phyloP scores from a whole-genome alignment of 108 stramenopile genomes.

The Seminavis robusta region DNA sequence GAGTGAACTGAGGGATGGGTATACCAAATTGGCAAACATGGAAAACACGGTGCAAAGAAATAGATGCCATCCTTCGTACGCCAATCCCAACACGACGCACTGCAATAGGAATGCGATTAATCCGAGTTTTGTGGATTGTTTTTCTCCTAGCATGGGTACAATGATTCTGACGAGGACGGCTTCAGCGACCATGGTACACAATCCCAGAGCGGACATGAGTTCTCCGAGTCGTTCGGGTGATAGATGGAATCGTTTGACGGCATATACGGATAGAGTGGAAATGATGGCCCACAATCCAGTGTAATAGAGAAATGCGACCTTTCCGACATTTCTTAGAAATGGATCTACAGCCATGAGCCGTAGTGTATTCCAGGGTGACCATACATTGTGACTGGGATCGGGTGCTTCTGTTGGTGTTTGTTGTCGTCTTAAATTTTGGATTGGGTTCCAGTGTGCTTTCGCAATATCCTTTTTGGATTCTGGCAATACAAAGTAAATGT shows the following conservation, averaged over 20 bases:
- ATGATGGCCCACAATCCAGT: constrained; percentile 93
- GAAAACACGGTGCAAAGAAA: constrained; percentile 83
- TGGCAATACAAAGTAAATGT: constrained; percentile 74
- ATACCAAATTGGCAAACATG: constrained; percentile 88
- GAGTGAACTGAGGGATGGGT: constrained; percentile 84
- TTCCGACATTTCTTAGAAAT: constrained; percentile 74
- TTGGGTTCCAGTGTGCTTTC: no score
- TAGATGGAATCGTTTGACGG: constrained; percentile 78
- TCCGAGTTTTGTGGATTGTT: constrained; percentile 72
- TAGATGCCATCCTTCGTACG: constrained; percentile 69
- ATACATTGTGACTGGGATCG: constrained; percentile 16
- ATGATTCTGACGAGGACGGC: constrained; percentile 85
- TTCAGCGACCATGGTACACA: constrained; percentile 93
- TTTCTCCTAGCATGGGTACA: constrained; percentile 85
- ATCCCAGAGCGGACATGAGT: constrained; percentile 88
- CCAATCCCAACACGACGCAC: constrained; percentile 85
- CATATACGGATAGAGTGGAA: constrained; percentile 82
- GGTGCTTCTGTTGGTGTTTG: no score
- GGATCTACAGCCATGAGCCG: constrained; percentile 56
- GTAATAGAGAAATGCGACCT: constrained; percentile 91
- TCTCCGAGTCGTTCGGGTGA: constrained; percentile 83
- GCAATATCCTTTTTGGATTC: constrained; percentile 40
- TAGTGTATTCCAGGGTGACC: constrained; percentile 69
- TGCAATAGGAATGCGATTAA: constrained; percentile 86
- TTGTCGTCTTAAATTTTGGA: constrained; percentile 3